A percentile compares a stretch with the other conserved stretches of the same genome.
Conservation (phyloP, 2,329 filamentous ascomycete species). For the Colletotrichum siamense region DNA sequence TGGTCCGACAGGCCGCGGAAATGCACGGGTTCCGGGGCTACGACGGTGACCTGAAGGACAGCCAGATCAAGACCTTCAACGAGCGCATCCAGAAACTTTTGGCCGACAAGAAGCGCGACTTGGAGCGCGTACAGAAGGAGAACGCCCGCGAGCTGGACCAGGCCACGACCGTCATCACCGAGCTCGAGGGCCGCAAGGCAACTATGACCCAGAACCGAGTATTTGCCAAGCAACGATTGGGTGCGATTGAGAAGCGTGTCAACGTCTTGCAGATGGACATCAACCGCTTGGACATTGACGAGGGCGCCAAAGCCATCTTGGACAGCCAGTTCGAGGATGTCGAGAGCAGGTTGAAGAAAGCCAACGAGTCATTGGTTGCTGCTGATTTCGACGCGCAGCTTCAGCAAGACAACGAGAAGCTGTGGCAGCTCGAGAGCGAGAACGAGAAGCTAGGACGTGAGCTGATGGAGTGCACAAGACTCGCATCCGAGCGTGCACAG, state of each 20-base stretch:
- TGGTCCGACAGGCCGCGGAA: slow-evolving; percentile 80
- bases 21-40: slow-evolving; percentile 84
- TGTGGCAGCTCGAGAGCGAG: slow-evolving; percentile 74
- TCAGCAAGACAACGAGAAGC: slow-evolving; percentile 66
- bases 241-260: slow-evolving; percentile 74
- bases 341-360: slow-evolving; percentile 64
- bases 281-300: slow-evolving; percentile 80
- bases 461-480: slow-evolving; percentile 80
- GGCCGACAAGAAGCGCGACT: slow-evolving; percentile 77
- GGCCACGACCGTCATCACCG: slow-evolving; percentile 74
- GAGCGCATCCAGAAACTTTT: slow-evolving; percentile 77
- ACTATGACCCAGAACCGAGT: slow-evolving; percentile 77
- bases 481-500: slow-evolving; percentile 82
- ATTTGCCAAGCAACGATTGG: slow-evolving; percentile 74
- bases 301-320: slow-evolving; percentile 80
- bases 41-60: slow-evolving; percentile 78
- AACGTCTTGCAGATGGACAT: slow-evolving; percentile 70
- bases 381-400: slow-evolving; percentile 76
- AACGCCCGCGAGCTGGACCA: slow-evolving; percentile 76
- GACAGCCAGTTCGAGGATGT: slow-evolving; percentile 77
- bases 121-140: slow-evolving; percentile 77
- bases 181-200: slow-evolving; percentile 76
- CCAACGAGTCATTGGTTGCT: slow-evolving; percentile 66
- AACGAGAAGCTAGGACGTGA: slow-evolving; percentile 78
- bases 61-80: slow-evolving; percentile 77